phyloP scores from a whole-genome alignment of 345 rosid genomes.

The Brassica napus region DNA sequence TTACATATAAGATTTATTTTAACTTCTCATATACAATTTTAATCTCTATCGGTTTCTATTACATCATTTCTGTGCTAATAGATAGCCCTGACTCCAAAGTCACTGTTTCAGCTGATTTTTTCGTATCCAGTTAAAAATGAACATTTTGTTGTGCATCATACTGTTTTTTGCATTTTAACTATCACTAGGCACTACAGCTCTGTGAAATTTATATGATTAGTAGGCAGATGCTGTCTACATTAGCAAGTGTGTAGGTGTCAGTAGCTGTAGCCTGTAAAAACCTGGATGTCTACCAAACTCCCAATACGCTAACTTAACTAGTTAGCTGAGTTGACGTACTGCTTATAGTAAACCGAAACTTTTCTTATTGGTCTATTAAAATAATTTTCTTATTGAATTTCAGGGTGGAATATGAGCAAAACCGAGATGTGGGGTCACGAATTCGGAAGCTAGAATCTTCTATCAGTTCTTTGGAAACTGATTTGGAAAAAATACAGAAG shows the following conservation, averaged over 20 bases:
- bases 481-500: conserved; percentile 56
- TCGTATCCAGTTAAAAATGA: background rate
- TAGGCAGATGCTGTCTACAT: conserved; percentile 15
- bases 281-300: conserved; percentile 1
- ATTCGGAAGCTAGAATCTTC: conserved; percentile 81
- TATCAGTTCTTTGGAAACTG: conserved; percentile 60
- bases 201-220: conserved; percentile 18
- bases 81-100: conserved; percentile 12
- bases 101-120: conserved; percentile 9
- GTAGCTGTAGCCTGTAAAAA: conserved; percentile 11
- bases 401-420: conserved; percentile 95
- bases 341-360: background rate
- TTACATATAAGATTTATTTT: conserved; percentile 9
- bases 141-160: conserved; percentile 18
- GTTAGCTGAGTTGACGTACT: conserved; percentile 28
- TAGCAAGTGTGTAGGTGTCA: conserved; percentile 18
- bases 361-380: conserved; percentile 8
- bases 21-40: background rate
- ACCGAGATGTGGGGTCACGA: conserved; percentile 83
- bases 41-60: conserved; percentile 17
- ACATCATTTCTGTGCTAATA: conserved; percentile 10
- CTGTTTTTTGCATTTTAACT: conserved; percentile 18
- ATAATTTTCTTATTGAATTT: conserved; percentile 22
- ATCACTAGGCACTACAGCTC: conserved; percentile 14
- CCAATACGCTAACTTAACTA: conserved; percentile 7